A percentile compares a stretch with the other conserved stretches of the same genome.
phyloP scores from a whole-genome alignment of 306 rosid species.

The Lupinus albus region DNA sequence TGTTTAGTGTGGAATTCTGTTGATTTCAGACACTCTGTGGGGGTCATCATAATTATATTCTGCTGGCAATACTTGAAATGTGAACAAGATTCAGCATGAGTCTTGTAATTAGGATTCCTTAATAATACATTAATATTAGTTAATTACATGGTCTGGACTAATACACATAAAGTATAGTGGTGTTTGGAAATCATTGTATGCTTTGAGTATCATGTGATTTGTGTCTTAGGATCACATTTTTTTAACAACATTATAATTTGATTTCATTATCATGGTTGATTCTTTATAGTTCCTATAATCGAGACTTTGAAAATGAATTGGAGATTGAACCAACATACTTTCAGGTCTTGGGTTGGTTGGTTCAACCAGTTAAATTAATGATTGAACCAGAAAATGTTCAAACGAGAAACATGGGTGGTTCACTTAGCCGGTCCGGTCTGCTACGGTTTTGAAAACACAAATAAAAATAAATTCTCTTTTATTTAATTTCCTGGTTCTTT shows the following conservation, averaged over 20 bases:
- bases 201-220: not conserved
- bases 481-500: constrained; percentile 1
- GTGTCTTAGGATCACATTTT: not conserved
- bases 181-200: constrained; percentile 27
- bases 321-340: not conserved
- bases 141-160: constrained; percentile 16
- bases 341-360: not conserved
- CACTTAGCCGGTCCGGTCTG: not conserved
- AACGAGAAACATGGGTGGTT: not conserved
- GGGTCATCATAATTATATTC: not conserved
- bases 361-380: not conserved
- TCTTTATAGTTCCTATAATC: constrained; percentile 1
- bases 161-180: constrained; percentile 10
- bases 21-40: not conserved
- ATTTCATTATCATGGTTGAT: not conserved
- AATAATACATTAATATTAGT: not conserved
- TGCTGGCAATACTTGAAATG: not conserved
- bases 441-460: not conserved
- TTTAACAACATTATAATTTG: not conserved
- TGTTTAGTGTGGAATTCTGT: constrained; percentile 1
- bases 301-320: not conserved
- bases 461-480: not conserved
- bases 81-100: constrained; percentile 1
- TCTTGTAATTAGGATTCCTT: constrained; percentile 18
- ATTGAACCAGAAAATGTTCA: not conserved